Base-by-base conservation (phyloP, 768 basidiomycete genomes). In the Trametes elegans region DNA sequence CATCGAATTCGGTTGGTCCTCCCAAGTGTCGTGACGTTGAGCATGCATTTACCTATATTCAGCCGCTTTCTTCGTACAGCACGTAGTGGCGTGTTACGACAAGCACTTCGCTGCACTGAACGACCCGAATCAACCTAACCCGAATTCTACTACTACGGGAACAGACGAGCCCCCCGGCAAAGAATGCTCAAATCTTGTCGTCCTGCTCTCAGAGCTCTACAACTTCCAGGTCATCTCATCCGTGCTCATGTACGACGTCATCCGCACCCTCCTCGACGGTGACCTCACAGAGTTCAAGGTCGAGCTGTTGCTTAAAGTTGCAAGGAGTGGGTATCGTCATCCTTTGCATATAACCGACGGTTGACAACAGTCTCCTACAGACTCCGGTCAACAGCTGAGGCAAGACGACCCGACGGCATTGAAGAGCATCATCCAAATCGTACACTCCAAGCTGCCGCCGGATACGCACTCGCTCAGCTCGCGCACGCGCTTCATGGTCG, bases 221-320 rank as follows among this genome's bases (percentile, higher is more conserved):
- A 98, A 98, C 67, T 94, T 98, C 66, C 90, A 93, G 72, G 91
- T 98, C 21, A 81, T 98, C 49, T 91, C 91, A 3, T 92, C 85
- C 53, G 73, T 87, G 10, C 77, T 98, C n/a, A 73, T 98, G 42
- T 98, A 93, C 71, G 97, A 98, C 66, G 69, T 98, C 43, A 86
- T 98, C 60, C 84, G 89, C 7, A 76, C 78, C 13, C 78, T 98
- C 41, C 74, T 98, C 42, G 73, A 79, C 1, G 73, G 73, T 5
- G 74, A 82, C 2, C 71, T 96, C 49, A 76, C 79, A 0, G 96
- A 98, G 69, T 82, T 89, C 55, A 79, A 82, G 28, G 90, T 97
- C 7, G 97, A 98, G 68, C 73, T 96, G 5, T 62, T 99, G 49
- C 78, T 98, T 45, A 94, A 92, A 69, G 77, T 98, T 18, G 68